phyloP scores from a whole-genome alignment of 1,139 yeast genomes.

The Taiozyma sp. region DNA sequence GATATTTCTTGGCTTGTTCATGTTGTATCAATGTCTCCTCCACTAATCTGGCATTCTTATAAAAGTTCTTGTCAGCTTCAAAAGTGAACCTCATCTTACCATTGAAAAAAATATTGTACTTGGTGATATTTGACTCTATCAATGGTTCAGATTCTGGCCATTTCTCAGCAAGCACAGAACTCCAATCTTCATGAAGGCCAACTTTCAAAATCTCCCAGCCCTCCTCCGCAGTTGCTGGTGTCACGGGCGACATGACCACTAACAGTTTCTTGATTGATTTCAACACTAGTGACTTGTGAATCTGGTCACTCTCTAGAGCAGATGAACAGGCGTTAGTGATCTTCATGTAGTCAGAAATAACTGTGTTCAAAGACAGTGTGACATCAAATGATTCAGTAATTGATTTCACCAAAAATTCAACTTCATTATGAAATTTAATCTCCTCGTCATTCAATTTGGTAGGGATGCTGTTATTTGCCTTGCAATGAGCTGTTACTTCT shows the following conservation, averaged over 20 bases:
- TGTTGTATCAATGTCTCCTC: slow-evolving; percentile 22
- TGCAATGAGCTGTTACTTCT: slow-evolving; percentile 8
- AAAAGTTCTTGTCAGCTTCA: slow-evolving; percentile 31
- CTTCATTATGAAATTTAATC: slow-evolving; percentile 50
- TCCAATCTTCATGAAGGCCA: slow-evolving; percentile 33
- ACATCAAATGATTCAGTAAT: slow-evolving; percentile 57
- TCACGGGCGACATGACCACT: slow-evolving; percentile 62
- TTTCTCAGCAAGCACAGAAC: slow-evolving; percentile 46
- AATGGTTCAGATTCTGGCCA: slow-evolving; percentile 48
- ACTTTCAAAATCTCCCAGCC: slow-evolving; percentile 55
- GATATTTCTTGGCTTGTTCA: slow-evolving; percentile 30
- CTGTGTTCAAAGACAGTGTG: slow-evolving; percentile 70
- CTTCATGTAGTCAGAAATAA: slow-evolving; percentile 88
- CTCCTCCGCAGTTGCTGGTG: slow-evolving; percentile 83
- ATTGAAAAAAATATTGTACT: slow-evolving; percentile 57
- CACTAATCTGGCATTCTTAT: slow-evolving; percentile 25
- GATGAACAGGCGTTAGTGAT: slow-evolving; percentile 52
- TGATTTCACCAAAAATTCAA: slow-evolving; percentile 43
- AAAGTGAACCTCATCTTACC: slow-evolving; percentile 60
- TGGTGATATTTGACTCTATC: slow-evolving; percentile 32
- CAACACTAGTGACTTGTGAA: slow-evolving; percentile 30
- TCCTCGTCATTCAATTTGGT: slow-evolving; percentile 39
- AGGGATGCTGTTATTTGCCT: slow-evolving; percentile 1
- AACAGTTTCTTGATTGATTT: slow-evolving; percentile 51
- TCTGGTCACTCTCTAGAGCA: slow-evolving; percentile 33